Base-by-base conservation (phyloP, 169 alveolate species). In the Cryptosporidium parvum region DNA sequence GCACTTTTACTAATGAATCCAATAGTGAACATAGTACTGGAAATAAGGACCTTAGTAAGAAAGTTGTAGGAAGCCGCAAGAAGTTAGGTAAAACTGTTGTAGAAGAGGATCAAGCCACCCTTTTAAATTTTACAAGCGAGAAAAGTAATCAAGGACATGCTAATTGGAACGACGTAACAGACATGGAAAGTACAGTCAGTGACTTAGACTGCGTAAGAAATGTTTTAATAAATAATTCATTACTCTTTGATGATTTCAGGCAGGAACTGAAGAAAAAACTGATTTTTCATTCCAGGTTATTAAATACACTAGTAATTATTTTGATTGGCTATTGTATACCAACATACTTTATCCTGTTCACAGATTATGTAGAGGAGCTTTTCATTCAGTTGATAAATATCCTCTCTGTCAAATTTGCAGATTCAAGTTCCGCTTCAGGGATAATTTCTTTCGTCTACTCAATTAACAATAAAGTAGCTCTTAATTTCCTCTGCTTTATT, bases 151-250 rank as follows among this genome's bases (percentile, higher is more conserved):
- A 70, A 35, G 44, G 33, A 9, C 67, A 56, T 7, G 18, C 26
- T 7, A 33, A 29, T 35, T 80, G 89, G 89, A 80, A n/a, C 45
- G 89, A 80, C 0, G 56, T 80, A 2, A 62, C 89, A 8, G 89
- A 80, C 45, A 21, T 67, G 26, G 89, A 80, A 16, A 80, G 89
- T 48, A 26, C 69, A 14, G 39, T 80, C 8, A 80, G 89, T 23
- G 89, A 80, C 37, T 62, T 80, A 35, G 89, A 80, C 44, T 80
- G 89, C 31, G 89, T 80, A 18, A 80, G 89, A 65, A 67, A 67
- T 23, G 89, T 80, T 8, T 35, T 80, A 23, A 29, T 65, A 2
- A 65, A 59, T 18, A 80, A 80, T 58, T 42, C 72, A 56, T 42
- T 80, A 39, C 44, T 80, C 16, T 65, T 59, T 80, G 73, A 59